A percentile compares a stretch with the other conserved stretches of the same genome.
phyloP scores from a whole-genome alignment of 305 asterid species.

The Fraxinus ornus region DNA sequence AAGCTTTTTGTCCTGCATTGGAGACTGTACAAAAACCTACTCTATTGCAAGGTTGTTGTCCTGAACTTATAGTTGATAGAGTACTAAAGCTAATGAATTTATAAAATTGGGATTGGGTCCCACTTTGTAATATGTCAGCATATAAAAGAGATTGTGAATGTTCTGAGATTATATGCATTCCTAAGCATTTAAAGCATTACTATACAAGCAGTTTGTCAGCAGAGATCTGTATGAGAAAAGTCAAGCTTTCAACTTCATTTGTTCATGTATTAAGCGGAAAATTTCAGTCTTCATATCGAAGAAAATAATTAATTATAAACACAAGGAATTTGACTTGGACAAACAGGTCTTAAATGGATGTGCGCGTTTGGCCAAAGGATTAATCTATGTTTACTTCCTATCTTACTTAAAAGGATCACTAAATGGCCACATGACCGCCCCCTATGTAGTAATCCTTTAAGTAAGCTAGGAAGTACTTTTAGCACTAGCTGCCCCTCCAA shows the following conservation, averaged over 20 bases:
- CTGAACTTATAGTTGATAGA: not conserved
- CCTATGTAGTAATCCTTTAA: no score
- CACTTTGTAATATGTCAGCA: not conserved
- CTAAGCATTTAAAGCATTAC: not conserved
- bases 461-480: no score
- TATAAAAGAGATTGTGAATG: not conserved
- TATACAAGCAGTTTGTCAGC: not conserved
- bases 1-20: constrained; percentile 61
- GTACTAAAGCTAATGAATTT: not conserved
- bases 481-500: no score
- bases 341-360: not conserved
- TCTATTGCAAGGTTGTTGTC: constrained; percentile 39
- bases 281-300: not conserved
- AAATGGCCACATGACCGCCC: no score
- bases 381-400: no score
- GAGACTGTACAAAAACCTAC: constrained; percentile 44
- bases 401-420: no score
- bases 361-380: not conserved
- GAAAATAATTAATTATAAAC: not conserved
- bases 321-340: not conserved
- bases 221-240: not conserved
- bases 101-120: not conserved
- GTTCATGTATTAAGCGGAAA: not conserved
- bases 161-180: not conserved
- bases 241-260: not conserved